A percentile compares a stretch with the other conserved stretches of the same genome.
These are phyloP conservation scores for Lactarius hatsudake DNA, from an alignment of 768 basidiomycete genomes.

Conservation along the genomic window DNA sequence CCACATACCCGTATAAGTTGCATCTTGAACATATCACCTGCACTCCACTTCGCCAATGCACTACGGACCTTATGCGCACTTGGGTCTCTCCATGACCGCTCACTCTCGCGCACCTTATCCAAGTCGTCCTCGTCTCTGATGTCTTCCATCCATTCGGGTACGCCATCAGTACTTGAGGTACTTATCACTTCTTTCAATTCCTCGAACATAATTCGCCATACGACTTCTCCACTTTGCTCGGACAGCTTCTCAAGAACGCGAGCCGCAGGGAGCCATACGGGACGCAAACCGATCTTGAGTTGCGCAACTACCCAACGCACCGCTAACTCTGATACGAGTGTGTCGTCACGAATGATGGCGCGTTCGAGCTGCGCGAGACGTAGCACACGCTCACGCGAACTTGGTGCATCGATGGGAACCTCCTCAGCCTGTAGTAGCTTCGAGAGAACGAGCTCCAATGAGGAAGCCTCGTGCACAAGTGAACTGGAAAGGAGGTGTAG, in stretches of 20 bases:
- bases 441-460: constrained; percentile 53
- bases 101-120: constrained; percentile 54
- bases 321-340: constrained; percentile 59
- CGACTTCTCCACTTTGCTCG: constrained; percentile 57
- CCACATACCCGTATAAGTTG: constrained; percentile 38
- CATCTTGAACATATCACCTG: constrained; percentile 31
- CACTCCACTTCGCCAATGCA: constrained; percentile 49
- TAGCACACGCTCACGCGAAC: constrained; percentile 81
- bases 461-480: constrained; percentile 43
- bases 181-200: constrained; percentile 47
- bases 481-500: constrained; percentile 62
- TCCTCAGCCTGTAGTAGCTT: constrained; percentile 80
- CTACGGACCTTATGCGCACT: constrained; percentile 59
- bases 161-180: constrained; percentile 26
- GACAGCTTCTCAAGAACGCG: constrained; percentile 56
- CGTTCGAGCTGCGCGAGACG: constrained; percentile 70
- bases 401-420: constrained; percentile 70
- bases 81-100: constrained; percentile 75
- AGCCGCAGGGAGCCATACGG: constrained; percentile 82
- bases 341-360: constrained; percentile 54
- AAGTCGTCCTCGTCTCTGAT: constrained; percentile 29
- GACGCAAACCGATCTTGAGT: constrained; percentile 89
- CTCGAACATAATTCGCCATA: constrained; percentile 69
- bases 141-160: constrained; percentile 32
- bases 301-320: constrained; percentile 78